Conservation (phyloP, 345 rosid genomes). For the Linum lewisii region DNA sequence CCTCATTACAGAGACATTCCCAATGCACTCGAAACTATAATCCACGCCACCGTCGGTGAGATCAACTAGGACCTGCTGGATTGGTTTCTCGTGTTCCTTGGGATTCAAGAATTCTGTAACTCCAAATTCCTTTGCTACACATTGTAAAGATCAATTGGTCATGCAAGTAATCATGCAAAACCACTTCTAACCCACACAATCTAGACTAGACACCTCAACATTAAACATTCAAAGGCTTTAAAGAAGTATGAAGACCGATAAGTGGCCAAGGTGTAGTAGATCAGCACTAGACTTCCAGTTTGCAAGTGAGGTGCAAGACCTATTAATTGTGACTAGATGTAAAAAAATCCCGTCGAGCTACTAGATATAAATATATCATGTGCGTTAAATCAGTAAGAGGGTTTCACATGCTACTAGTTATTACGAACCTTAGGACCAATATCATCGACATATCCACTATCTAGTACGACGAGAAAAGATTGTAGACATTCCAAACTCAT, state of each 20-base stretch:
- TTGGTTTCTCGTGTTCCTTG: slow-evolving; percentile 64
- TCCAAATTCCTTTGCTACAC: slow-evolving; percentile 52
- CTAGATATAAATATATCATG: too few species aligned
- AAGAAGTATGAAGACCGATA: not conserved
- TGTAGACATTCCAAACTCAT: too few species aligned
- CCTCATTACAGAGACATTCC: slow-evolving; percentile 92
- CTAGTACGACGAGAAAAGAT: too few species aligned
- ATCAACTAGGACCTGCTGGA: slow-evolving; percentile 51
- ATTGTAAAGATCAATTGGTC: not conserved
- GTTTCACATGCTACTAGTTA: too few species aligned
- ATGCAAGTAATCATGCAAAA: not conserved
- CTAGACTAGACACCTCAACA: not conserved
- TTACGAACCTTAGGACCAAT: too few species aligned
- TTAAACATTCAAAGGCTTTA: not conserved
- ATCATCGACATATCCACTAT: too few species aligned
- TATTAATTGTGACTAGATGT: too few species aligned
- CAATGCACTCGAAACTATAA: slow-evolving; percentile 97
- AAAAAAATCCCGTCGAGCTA: too few species aligned
- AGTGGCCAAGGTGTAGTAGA: too few species aligned
- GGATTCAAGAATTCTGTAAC: slow-evolving; percentile 75
- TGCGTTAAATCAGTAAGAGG: too few species aligned
- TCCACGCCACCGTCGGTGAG: slow-evolving; percentile 95
- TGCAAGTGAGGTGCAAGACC: too few species aligned
- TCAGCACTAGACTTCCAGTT: too few species aligned
- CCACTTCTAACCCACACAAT: not conserved